A percentile compares a stretch with the other conserved stretches of the same genome.
Evolutionary conservation across 1,139 yeast species (phyloP).

Genomic region (Candida glucosophila): DNA sequence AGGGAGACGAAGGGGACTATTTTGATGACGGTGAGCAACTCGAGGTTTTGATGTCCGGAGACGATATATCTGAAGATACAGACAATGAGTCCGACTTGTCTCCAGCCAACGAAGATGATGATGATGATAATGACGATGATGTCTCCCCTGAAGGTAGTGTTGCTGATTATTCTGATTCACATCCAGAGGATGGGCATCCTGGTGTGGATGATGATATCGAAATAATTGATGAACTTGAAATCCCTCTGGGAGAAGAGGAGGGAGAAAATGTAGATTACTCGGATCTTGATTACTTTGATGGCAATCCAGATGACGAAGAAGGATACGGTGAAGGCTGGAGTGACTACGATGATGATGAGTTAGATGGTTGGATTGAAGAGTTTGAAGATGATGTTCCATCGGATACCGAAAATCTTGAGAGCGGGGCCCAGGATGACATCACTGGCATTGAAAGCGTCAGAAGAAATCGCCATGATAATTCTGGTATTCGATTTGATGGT

Average conservation of each 20-base stretch:
- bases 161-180: constrained; percentile 15
- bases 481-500: constrained; percentile 3
- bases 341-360: constrained; percentile 32
- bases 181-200: constrained; percentile 6
- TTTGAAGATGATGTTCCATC: constrained; percentile 21
- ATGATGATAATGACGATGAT: constrained; percentile 12
- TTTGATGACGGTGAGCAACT: constrained; percentile 26
- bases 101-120: constrained; percentile 11
- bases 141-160: constrained; percentile 16
- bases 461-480: constrained; percentile 3
- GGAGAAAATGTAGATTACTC: constrained; percentile 25
- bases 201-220: constrained; percentile 14
- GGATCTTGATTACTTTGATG: constrained; percentile 13
- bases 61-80: constrained; percentile 18
- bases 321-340: no score
- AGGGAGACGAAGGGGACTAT: constrained; percentile 27
- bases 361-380: constrained; percentile 39
- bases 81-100: constrained; percentile 19
- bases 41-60: constrained; percentile 30
- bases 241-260: constrained; percentile 19
- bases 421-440: constrained; percentile 5
- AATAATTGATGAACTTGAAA: constrained; percentile 13
- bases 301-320: constrained; percentile 16
- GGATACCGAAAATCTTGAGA: constrained; percentile 7
- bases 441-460: constrained; percentile 5